Evolutionary conservation across 2,329 filamentous ascomycete species (phyloP), one percentile per base, ranked within the genome.

Genomic region (Microcera coccophila): DNA sequence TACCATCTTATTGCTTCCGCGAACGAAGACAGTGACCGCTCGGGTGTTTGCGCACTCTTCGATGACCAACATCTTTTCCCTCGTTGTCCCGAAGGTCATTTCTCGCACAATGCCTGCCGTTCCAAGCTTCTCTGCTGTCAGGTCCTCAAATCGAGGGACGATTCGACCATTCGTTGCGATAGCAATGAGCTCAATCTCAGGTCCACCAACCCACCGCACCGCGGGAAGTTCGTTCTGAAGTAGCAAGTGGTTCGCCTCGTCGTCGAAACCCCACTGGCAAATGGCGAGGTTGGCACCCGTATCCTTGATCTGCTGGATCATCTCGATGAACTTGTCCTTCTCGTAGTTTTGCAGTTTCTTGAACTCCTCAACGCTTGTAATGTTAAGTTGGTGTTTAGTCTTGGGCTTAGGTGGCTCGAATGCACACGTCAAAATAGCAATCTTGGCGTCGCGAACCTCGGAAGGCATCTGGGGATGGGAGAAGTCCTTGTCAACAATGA

Each of bases 1-100:
- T 69, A 91, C 88, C 93, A 98, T 98, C 78, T 97, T 98, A 80
- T 98, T 98, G 76, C 90, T 95, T 61, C 93, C 93, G 61, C 93
- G 80, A 47, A 98, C 87, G 67, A 98, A 98, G 42, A 95, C 83
- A 3, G 93, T 98, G 47, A 98, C 94, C 34, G 93, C 93, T 60
- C 93, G 79, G 45, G 89, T 95, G 74, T 98, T 98, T 62, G 94
- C 93, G 64, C 93, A 98, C 71, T 98, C 93, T 72, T 98, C 94
- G 59, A 98, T 98, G 44, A 98, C 88, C 58, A 98, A 76, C 93
- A 98, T 98, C 81, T 98, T 97, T 71, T 98, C 93, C 62, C 93
- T 81, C 33, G 93, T 98, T 2, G 93, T 98, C 59, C 93, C 93
- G 61, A 98, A 98, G 20, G 82, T 86, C 85, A 98, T 90, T 70